Conservation (phyloP, 2,329 filamentous ascomycete genomes). For the Xylaria digitata region DNA sequence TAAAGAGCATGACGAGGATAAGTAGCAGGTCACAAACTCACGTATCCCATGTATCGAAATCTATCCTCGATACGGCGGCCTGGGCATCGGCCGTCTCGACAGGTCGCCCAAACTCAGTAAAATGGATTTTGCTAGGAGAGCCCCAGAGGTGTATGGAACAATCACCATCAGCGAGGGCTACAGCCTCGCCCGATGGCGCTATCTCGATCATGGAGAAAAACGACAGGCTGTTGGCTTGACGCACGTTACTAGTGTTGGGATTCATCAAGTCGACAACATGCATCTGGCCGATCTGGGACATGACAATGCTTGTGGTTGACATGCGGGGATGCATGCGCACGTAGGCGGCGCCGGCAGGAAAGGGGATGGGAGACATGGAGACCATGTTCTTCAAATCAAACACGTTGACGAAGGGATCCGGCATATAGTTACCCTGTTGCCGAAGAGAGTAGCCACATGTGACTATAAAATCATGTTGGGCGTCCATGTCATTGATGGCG, state of each 20-base stretch:
- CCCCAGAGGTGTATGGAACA: constrained; percentile 88
- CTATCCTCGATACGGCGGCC: constrained; percentile 67
- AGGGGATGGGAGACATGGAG: constrained; percentile 90
- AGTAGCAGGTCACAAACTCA: constrained; percentile 55
- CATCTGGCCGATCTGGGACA: constrained; percentile 91
- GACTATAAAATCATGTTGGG: constrained; percentile 92
- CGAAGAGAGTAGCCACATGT: constrained; percentile 93
- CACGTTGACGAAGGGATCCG: constrained; percentile 93
- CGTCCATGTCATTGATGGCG: constrained; percentile 95
- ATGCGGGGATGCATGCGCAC: constrained; percentile 97
- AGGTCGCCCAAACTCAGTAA: constrained; percentile 82
- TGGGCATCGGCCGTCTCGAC: constrained; percentile 80
- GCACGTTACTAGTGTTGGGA: constrained; percentile 85
- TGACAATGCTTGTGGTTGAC: constrained; percentile 93
- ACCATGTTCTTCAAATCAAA: constrained; percentile 93
- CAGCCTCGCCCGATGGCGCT: constrained; percentile 85
- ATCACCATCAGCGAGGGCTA: constrained; percentile 83
- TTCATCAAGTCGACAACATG: constrained; percentile 97
- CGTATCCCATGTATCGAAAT: constrained; percentile 75
- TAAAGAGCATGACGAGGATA: background rate
- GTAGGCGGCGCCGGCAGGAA: constrained; percentile 90
- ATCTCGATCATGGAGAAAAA: constrained; percentile 86
- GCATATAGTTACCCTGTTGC: constrained; percentile 81
- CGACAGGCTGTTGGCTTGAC: constrained; percentile 80
- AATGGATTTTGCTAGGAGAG: constrained; percentile 84